Evolutionary conservation across 305 asterid species (phyloP).

Genomic region (Fraxinus paxiana): DNA sequence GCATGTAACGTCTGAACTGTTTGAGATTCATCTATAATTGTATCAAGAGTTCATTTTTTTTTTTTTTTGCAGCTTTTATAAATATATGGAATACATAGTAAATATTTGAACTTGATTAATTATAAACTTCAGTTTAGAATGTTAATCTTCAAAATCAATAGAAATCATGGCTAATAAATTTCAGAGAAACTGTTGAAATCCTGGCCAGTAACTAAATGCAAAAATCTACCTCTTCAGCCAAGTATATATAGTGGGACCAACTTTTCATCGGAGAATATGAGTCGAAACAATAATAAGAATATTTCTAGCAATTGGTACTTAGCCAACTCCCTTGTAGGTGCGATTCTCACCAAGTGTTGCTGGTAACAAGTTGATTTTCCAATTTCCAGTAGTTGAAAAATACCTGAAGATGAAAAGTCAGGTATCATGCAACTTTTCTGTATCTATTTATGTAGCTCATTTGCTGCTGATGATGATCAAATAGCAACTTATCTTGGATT

Average conservation of each 20-base stretch:
- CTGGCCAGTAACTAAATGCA: background rate
- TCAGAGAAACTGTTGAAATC: background rate
- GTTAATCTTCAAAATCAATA: background rate
- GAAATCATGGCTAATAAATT: background rate
- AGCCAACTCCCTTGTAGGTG: background rate
- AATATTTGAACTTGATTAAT: background rate
- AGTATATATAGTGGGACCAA: background rate
- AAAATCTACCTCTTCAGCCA: background rate
- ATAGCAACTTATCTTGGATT: background rate
- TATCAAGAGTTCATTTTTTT: background rate
- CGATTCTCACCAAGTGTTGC: background rate
- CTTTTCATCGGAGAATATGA: background rate
- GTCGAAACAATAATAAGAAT: background rate
- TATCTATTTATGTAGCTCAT: background rate
- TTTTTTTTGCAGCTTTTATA: background rate
- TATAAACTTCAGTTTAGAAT: background rate
- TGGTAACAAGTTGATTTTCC: constrained; percentile 2
- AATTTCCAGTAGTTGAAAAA: constrained; percentile 34
- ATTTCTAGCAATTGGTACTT: background rate
- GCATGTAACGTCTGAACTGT: background rate
- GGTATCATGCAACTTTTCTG: constrained; percentile 21
- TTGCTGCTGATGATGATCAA: background rate
- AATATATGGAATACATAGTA: background rate
- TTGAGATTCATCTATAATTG: background rate
- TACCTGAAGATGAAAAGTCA: constrained; percentile 30